Percentiles rank a stretch among this genome's conserved stretches.
phyloP scores from a whole-genome alignment of 257 asterid genomes.

The Solanum dulcamara region DNA sequence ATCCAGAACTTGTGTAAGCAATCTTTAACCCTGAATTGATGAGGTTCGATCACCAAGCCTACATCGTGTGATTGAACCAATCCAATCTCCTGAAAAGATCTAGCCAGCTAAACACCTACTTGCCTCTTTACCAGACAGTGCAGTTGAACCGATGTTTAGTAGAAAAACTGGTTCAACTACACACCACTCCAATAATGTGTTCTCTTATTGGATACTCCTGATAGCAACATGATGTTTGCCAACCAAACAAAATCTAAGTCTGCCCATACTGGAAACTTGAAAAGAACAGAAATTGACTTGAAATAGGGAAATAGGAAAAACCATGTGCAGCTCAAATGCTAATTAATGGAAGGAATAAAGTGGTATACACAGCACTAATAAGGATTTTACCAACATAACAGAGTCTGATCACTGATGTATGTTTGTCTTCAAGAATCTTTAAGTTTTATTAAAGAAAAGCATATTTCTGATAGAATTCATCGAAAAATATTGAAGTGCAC shows the following conservation, averaged over 20 bases:
- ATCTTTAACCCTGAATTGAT: background rate
- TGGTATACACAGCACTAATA: background rate
- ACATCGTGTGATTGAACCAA: background rate
- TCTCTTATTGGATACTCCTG: background rate
- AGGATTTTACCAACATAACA: background rate
- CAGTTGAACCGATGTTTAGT: background rate
- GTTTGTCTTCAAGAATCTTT: background rate
- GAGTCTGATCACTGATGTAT: background rate
- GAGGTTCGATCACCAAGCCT: background rate
- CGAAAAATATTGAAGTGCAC: background rate
- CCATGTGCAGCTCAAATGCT: background rate
- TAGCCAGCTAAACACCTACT: background rate
- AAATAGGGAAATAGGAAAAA: background rate
- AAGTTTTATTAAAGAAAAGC: background rate
- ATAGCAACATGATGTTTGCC: background rate
- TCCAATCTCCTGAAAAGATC: background rate
- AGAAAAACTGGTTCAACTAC: background rate
- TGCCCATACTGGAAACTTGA: background rate
- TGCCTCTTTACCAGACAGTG: background rate
- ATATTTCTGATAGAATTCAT: background rate
- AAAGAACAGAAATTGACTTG: background rate
- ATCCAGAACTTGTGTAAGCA: background rate
- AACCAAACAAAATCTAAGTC: background rate
- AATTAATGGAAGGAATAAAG: background rate
- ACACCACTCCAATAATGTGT: background rate